Evolutionary conservation across 2,329 filamentous ascomycete genomes (phyloP).

Genomic region (Fusarium domesticum): DNA sequence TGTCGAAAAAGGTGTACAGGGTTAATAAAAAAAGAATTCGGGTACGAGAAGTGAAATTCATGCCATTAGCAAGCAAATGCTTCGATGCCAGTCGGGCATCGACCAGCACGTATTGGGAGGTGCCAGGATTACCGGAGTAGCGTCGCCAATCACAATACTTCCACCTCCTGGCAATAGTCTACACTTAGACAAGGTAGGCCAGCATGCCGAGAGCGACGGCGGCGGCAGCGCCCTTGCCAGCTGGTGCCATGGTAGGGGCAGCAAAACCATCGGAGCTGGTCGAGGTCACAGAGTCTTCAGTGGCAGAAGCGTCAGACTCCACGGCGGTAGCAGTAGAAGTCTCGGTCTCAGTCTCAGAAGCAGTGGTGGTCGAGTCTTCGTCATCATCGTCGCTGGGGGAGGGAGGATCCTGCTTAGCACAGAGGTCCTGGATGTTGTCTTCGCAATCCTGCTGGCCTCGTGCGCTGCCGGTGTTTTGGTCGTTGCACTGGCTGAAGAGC

Average conservation of each 20-base stretch:
- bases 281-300: constrained; percentile 30
- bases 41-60: constrained; percentile 33
- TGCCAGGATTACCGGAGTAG: constrained; percentile 19
- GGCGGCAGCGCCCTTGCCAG: constrained; percentile 44
- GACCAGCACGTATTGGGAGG: constrained; percentile 16
- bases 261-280: constrained; percentile 36
- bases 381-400: constrained; percentile 31
- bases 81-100: constrained; percentile 10
- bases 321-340: constrained; percentile 22
- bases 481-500: constrained; percentile 49
- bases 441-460: constrained; percentile 48
- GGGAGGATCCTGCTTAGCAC: constrained; percentile 39
- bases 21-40: neutral
- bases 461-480: constrained; percentile 39
- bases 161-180: constrained; percentile 16
- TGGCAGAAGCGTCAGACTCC: constrained; percentile 16
- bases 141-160: constrained; percentile 15
- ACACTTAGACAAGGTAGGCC: constrained; percentile 48
- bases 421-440: constrained; percentile 45
- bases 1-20: constrained; percentile 31
- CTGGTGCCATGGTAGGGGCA: constrained; percentile 42
- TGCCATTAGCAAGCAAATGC: constrained; percentile 31
- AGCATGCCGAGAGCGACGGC: constrained; percentile 51
- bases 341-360: constrained; percentile 18
- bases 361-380: constrained; percentile 27